phyloP scores from a whole-genome alignment of 148 eudicot species.

The Silene conica region DNA sequence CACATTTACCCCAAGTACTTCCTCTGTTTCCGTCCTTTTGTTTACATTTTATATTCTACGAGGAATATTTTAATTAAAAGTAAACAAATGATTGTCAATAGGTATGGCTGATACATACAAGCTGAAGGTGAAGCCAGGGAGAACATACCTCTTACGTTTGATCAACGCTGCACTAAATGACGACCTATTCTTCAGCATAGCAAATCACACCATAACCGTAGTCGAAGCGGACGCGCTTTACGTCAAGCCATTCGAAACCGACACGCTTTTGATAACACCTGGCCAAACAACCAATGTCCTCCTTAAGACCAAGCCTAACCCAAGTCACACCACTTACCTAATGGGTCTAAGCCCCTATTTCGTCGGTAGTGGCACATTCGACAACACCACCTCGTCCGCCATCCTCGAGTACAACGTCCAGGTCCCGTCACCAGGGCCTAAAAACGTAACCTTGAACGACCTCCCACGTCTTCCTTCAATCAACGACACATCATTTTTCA shows the following conservation, averaged over 20 bases:
- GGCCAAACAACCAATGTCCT: conserved; percentile 74
- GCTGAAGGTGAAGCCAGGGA: conserved; percentile 61
- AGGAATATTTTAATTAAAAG: no score
- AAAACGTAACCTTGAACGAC: background rate
- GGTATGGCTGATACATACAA: conserved; percentile 45
- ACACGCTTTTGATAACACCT: conserved; percentile 40
- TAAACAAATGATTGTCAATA: background rate
- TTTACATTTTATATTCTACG: background rate
- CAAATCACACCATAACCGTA: conserved; percentile 54
- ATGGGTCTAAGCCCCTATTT: conserved; percentile 66
- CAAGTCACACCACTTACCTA: conserved; percentile 36
- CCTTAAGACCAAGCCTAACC: conserved; percentile 39
- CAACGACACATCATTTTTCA: conserved; percentile 45
- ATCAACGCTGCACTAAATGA: conserved; percentile 79
- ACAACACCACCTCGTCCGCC: conserved; percentile 54
- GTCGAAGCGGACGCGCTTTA: conserved; percentile 65
- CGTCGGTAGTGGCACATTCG: conserved; percentile 64
- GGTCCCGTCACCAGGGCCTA: conserved; percentile 14
- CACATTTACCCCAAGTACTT: no score
- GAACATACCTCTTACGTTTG: conserved; percentile 56
- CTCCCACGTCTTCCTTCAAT: conserved; percentile 45
- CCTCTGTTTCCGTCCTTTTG: no score
- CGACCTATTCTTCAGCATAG: conserved; percentile 59
- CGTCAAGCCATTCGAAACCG: conserved; percentile 52
- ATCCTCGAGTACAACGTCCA: conserved; percentile 45